Conservation (phyloP, 108 stramenopile genomes). For the Nitzschia sp. region DNA sequence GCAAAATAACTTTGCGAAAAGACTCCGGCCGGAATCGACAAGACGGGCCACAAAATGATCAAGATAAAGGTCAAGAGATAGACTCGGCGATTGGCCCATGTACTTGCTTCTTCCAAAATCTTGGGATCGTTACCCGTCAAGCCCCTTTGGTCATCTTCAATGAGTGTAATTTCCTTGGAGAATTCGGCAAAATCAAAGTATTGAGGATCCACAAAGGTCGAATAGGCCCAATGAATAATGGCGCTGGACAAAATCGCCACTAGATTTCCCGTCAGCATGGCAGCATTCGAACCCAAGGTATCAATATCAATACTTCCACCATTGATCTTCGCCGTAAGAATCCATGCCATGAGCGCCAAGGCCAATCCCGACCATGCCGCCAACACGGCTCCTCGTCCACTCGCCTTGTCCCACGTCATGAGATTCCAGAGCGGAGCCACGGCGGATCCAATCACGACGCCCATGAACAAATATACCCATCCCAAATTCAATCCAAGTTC, state of each 20-base stretch:
- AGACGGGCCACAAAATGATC: constrained; percentile 87
- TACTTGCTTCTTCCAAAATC: constrained; percentile 55
- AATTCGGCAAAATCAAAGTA: constrained; percentile 78
- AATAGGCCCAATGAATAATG: constrained; percentile 71
- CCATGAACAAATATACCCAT: constrained; percentile 96
- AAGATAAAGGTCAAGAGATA: constrained; percentile 78
- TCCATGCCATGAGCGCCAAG: constrained; percentile 78
- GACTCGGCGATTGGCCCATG: constrained; percentile 84
- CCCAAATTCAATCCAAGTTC: constrained; percentile 81
- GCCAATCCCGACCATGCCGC: constrained; percentile 82
- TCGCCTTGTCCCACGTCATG: constrained; percentile 85
- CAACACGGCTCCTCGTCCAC: constrained; percentile 83
- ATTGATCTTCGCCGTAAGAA: constrained; percentile 63
- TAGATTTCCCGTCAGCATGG: constrained; percentile 91
- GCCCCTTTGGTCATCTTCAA: constrained; percentile 75
- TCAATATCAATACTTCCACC: constrained; percentile 58
- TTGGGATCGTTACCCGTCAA: constrained; percentile 54
- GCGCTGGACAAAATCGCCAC: constrained; percentile 80
- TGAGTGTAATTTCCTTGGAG: constrained; percentile 62
- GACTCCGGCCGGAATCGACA: constrained; percentile 85
- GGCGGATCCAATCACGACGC: constrained; percentile 89
- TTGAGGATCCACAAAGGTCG: constrained; percentile 81
- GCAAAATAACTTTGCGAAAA: constrained; percentile 83
- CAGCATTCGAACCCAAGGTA: constrained; percentile 80
- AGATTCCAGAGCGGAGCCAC: constrained; percentile 89